Conservation (phyloP, 768 basidiomycete species). For the Podaxis rugospora region DNA sequence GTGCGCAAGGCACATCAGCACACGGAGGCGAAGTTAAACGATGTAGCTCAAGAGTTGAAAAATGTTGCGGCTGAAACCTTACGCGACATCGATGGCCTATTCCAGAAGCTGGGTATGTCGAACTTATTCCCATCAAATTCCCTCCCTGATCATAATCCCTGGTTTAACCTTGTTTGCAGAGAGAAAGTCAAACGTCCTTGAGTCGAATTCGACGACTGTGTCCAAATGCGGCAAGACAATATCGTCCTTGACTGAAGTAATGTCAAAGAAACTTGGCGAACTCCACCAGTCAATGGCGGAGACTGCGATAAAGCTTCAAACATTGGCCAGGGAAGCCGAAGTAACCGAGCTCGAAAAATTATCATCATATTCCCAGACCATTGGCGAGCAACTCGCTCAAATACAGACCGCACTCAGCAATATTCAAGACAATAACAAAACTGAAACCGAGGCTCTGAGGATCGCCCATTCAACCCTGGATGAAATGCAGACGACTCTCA, state of each 20-base stretch:
- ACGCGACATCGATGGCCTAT: conserved; percentile 64
- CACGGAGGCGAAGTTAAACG: conserved; percentile 67
- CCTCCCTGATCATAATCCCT: neutral
- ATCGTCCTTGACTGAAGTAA: conserved; percentile 42
- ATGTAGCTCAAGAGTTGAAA: conserved; percentile 69
- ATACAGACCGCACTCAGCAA: conserved; percentile 46
- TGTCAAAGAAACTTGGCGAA: conserved; percentile 56
- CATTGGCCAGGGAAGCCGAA: conserved; percentile 1
- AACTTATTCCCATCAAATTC: neutral
- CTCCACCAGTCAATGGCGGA: conserved; percentile 56
- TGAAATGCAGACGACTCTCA: conserved; percentile 44
- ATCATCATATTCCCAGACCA: conserved; percentile 45
- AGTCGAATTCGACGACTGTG: conserved; percentile 63
- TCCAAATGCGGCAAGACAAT: conserved; percentile 58
- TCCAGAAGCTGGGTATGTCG: conserved; percentile 76
- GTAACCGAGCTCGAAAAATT: conserved; percentile 49
- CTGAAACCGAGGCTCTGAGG: conserved; percentile 48
- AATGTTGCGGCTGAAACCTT: conserved; percentile 63
- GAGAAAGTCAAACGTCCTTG: conserved; percentile 63
- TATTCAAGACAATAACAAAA: conserved; percentile 53
- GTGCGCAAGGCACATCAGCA: conserved; percentile 75
- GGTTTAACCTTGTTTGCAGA: conserved; percentile 37
- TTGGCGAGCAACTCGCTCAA: conserved; percentile 54
- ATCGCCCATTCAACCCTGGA: conserved; percentile 45
- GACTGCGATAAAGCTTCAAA: conserved; percentile 46